Evolutionary conservation across 805 yeast species (phyloP).

Genomic region (Saccharomycopsis oosterbeekiorum): DNA sequence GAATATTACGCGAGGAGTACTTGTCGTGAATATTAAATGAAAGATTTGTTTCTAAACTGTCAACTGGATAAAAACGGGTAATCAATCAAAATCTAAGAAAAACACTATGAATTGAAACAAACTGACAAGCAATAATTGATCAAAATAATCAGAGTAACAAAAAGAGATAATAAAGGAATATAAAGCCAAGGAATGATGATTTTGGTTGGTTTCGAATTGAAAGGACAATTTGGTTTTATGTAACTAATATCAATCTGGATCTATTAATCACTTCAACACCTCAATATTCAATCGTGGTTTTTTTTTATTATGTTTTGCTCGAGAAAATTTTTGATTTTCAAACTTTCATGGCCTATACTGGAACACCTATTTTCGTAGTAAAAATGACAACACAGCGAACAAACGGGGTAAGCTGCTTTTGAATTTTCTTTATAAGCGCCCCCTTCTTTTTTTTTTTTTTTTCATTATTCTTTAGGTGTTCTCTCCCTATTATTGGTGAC

Average conservation of each 20-base stretch:
- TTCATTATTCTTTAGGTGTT: no score
- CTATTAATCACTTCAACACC: background rate
- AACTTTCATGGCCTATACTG: no score
- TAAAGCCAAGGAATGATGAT: background rate
- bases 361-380: background rate
- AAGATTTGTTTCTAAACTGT: background rate
- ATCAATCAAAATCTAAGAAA: background rate
- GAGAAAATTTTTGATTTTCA: background rate
- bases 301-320: background rate
- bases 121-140: background rate
- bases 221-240: background rate
- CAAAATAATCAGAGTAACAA: no score
- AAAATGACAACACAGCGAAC: background rate
- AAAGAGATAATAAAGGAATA: no score
- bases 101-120: background rate
- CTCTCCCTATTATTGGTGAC: background rate
- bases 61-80: background rate
- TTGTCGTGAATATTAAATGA: background rate
- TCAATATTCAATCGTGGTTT: background rate
- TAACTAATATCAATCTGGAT: background rate
- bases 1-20: no score
- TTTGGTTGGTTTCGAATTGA: no score
- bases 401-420: no score
- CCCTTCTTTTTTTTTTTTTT: background rate
- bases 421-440: background rate